Conservation (phyloP, 768 basidiomycete genomes). For the Suillus tomentosus region DNA sequence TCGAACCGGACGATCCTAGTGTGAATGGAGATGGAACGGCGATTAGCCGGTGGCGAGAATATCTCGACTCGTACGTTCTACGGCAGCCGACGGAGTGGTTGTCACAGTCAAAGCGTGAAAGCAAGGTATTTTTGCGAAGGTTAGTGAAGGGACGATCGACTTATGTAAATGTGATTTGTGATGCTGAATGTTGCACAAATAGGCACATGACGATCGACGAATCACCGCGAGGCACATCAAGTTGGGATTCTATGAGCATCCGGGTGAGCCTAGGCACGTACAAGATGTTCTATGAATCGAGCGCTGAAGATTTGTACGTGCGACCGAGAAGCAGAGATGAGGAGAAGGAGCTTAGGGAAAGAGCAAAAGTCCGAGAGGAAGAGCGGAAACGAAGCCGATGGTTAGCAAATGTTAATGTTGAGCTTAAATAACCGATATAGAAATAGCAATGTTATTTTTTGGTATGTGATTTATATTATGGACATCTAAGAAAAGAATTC, state of each 20-base stretch:
- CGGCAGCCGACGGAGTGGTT: conserved; percentile 73
- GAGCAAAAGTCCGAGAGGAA: conserved; percentile 52
- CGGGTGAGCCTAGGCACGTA: conserved; percentile 62
- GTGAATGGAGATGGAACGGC: conserved; percentile 52
- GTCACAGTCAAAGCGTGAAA: conserved; percentile 39
- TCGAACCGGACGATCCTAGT: conserved; percentile 66
- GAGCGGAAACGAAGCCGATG: conserved; percentile 53
- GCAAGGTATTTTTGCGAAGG: conserved; percentile 61
- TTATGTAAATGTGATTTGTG: conserved; percentile 17
- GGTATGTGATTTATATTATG: background rate
- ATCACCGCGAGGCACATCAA: conserved; percentile 14
- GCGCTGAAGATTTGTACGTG: conserved; percentile 58
- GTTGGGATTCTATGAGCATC: conserved; percentile 38
- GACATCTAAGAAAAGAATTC: background rate
- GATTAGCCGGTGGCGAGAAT: conserved; percentile 68
- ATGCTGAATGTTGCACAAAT: conserved; percentile 43
- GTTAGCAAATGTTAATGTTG: conserved; percentile 13
- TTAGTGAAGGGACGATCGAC: conserved; percentile 34
- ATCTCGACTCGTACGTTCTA: conserved; percentile 73
- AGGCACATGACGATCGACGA: conserved; percentile 49
- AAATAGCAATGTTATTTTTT: background rate
- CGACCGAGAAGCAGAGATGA: conserved; percentile 39
- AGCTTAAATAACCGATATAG: background rate
- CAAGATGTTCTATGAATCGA: conserved; percentile 68
- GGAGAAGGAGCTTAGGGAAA: conserved; percentile 35